Conservation (phyloP, 345 rosid genomes). For the Streptanthus diversifolius region DNA sequence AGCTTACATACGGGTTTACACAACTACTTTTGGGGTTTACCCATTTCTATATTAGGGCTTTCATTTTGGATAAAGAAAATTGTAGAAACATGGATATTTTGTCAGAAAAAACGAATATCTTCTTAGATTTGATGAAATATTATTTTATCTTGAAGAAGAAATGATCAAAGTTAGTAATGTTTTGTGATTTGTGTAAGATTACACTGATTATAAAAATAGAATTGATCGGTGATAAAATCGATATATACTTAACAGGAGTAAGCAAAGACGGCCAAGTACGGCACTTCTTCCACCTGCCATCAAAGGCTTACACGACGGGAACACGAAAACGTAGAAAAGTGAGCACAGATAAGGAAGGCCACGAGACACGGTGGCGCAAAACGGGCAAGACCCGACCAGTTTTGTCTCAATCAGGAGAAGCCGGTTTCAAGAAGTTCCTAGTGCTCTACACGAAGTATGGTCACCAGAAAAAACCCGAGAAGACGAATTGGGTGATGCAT, state of each 20-base stretch:
- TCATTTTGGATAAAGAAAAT: background rate
- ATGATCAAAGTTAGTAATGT: background rate
- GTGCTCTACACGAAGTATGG: constrained; percentile 91
- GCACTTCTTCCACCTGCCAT: constrained; percentile 89
- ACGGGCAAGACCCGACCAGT: constrained; percentile 89
- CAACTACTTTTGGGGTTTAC: background rate
- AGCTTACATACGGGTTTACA: background rate
- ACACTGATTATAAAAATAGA: background rate
- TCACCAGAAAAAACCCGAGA: constrained; percentile 79
- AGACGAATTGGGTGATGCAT: constrained; percentile 97
- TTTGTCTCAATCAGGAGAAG: constrained; percentile 39
- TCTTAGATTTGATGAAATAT: background rate
- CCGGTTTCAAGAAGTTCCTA: constrained; percentile 80
- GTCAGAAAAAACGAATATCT: background rate
- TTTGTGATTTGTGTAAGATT: background rate
- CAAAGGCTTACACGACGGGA: constrained; percentile 94
- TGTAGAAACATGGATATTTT: background rate
- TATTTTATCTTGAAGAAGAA: background rate
- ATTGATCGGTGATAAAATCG: background rate
- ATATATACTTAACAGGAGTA: constrained; percentile 49
- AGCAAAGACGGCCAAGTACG: constrained; percentile 83
- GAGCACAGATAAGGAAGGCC: constrained; percentile 62
- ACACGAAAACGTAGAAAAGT: constrained; percentile 83
- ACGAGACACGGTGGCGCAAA: constrained; percentile 94
- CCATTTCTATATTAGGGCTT: background rate